Percentiles rank a stretch among this genome's conserved stretches.
Conservation (phyloP, 768 basidiomycete species). For the Austroboletus eburneus region DNA sequence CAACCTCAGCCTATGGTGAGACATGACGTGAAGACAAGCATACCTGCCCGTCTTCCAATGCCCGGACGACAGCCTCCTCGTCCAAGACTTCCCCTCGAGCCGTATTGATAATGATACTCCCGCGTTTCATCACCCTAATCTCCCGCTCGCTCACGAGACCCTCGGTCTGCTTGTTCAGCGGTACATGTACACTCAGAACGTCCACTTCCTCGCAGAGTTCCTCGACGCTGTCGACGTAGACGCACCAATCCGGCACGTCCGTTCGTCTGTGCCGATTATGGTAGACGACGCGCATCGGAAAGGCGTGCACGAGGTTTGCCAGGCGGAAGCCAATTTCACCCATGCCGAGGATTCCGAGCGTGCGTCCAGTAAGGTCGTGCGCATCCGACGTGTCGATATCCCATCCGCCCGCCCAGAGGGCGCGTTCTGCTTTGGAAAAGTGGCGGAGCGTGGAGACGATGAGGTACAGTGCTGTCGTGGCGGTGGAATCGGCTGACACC, state of each 20-base stretch:
- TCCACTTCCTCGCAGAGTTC: conserved; percentile 69
- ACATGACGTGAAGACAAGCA: no score
- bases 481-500: conserved; percentile 88
- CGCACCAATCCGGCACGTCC: conserved; percentile 66
- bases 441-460: conserved; percentile 74
- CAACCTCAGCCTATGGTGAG: no score
- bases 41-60: conserved; percentile 85
- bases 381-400: conserved; percentile 49
- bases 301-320: conserved; percentile 67
- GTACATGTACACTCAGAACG: conserved; percentile 83
- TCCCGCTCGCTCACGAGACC: conserved; percentile 70
- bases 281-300: conserved; percentile 90
- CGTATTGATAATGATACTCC: conserved; percentile 79
- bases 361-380: conserved; percentile 64
- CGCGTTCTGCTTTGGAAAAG: conserved; percentile 43
- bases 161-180: conserved; percentile 69
- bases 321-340: conserved; percentile 74
- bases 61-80: conserved; percentile 80
- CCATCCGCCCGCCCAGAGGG: conserved; percentile 59
- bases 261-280: conserved; percentile 57
- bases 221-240: conserved; percentile 65
- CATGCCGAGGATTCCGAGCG: conserved; percentile 69
- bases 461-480: conserved; percentile 83
- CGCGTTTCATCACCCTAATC: conserved; percentile 74
- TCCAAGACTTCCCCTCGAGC: conserved; percentile 90